Percentiles rank a stretch among this genome's conserved stretches.
These are phyloP conservation scores for Rhododendron griersonianum DNA, from an alignment of 148 eudicot species.

Conservation along the genomic window DNA sequence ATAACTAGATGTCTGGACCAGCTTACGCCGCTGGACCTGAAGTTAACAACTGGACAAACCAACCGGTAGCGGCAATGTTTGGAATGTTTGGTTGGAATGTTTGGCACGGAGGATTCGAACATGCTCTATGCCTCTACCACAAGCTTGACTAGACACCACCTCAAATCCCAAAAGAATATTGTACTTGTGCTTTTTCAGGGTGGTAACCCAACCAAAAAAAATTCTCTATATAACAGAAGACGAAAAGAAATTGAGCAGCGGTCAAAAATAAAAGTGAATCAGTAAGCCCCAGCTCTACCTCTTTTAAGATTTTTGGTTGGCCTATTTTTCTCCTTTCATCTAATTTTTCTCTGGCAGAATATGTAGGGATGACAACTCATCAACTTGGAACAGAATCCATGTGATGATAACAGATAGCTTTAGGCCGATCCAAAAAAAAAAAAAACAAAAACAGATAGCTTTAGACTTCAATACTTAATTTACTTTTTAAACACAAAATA, in stretches of 20 bases:
- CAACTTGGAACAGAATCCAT: not conserved
- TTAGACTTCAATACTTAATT: not conserved
- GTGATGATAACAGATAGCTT: not conserved
- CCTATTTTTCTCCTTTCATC: not conserved
- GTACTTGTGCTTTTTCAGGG: not conserved
- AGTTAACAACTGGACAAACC: not conserved
- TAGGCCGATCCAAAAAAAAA: not conserved
- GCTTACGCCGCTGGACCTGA: not conserved
- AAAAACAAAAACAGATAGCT: not conserved
- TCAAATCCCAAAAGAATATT: not conserved
- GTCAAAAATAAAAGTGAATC: not conserved
- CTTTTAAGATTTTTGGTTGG: not conserved
- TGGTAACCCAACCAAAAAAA: not conserved
- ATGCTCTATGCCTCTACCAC: not conserved
- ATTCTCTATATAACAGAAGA: not conserved
- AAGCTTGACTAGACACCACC: constrained; percentile 1
- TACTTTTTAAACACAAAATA: not conserved
- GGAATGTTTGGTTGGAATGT: not conserved
- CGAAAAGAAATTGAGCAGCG: not conserved
- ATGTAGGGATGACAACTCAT: not conserved
- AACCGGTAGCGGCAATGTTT: not conserved
- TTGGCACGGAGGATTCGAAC: not conserved
- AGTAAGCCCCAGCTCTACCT: not conserved
- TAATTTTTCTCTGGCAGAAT: not conserved
- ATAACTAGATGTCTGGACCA: not conserved